Evolutionary conservation across 768 basidiomycete species (phyloP), one percentile per base, ranked within the genome.

Genomic region (Podaxis sp.): DNA sequence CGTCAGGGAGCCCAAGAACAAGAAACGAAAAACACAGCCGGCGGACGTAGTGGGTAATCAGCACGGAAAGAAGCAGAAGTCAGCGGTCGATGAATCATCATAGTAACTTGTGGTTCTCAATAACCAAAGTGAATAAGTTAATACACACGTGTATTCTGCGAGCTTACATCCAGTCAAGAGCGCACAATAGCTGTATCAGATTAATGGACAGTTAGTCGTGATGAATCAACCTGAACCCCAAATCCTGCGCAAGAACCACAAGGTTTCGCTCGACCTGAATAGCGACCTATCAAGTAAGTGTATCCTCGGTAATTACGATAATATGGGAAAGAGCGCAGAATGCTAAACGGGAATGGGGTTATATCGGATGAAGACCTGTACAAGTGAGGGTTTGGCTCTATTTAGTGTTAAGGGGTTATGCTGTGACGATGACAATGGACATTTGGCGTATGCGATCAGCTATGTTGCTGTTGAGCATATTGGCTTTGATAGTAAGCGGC

Each of bases 401-500:
- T 70, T 74, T 70, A 73, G 71, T 77, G 73, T 74, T 76, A 75
- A 71, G 64, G 75, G 70, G 67, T 55, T 63, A 79, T 74, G 78
- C 21, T 54, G 46, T 47, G 38, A 28, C 36, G 46, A 37, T 27
- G 36, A 32, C 32, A 32, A 32, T 32, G 32, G 32, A 32, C 32
- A 32, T 77, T 77, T 75, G 70, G 71, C 68, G 72, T 72, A 72
- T 67, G 23, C 37, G 52, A 21, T 61, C 52, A 61, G 59, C 59
- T 61, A 32, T 46, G 59, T 74, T 86, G 86, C 75, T 89, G 87
- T 73, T 91, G 90, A 64, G 87, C 80, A 69, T 92, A 93, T 81
- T 92, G 91, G 72, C 83, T 85, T 78, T 93, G 91, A 74, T 94
- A 94, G 73, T 93, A 94, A 63, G 90, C 83, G 47, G 91, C 89